Base-by-base conservation (phyloP, 768 basidiomycete genomes). In the Gyrodon lividus region DNA sequence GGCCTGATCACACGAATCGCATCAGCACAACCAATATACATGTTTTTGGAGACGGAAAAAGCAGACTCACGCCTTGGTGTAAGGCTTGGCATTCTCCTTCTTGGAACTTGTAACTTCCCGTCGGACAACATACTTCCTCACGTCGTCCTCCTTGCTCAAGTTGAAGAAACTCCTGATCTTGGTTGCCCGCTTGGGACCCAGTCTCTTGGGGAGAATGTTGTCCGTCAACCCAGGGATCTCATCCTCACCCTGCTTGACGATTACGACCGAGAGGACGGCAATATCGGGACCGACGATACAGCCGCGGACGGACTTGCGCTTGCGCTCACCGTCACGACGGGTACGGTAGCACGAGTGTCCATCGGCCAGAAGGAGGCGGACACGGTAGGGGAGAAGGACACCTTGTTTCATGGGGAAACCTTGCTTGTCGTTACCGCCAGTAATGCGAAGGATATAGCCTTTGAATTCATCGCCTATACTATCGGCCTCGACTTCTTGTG, bases 371-470 rank as follows among this genome's bases (percentile, higher is more conserved):
- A 98, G 90, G 59, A 99, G 89, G 56, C 83, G 79, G 63, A 95
- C 92, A 82, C 96, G 94, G 77, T 92, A 70, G 52, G 92, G 92
- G 65, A 96, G 82, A 55, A 98, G 89, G 60, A 98, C 90, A 77
- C 96, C 95, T 77, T 99, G 96, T 76, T 98, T 98, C 93, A 98
- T 97, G 43, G 94, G 93, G 82, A 97, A 96, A 68, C 94, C 93
- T 72, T 95, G 92, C 78, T 93, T 92, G 85, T 98, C 94, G 80
- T 98, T 98, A 58, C 96, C 92, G 64, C 95, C 95, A 26, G 92
- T 95, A 78, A 99, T 90, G 65, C 93, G 87, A 81, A 97, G 84
- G 71, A 98, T 75, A 77, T 97, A 98, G 52, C 96, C 96, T 72
- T 90, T 92, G 82, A 84, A 98, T 78, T 98, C 96, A 70, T 96